Evolutionary conservation across 1,284 basidiomycete genomes (phyloP), one percentile per base, ranked within the genome.

Genomic region (Omphalotus olearius): DNA sequence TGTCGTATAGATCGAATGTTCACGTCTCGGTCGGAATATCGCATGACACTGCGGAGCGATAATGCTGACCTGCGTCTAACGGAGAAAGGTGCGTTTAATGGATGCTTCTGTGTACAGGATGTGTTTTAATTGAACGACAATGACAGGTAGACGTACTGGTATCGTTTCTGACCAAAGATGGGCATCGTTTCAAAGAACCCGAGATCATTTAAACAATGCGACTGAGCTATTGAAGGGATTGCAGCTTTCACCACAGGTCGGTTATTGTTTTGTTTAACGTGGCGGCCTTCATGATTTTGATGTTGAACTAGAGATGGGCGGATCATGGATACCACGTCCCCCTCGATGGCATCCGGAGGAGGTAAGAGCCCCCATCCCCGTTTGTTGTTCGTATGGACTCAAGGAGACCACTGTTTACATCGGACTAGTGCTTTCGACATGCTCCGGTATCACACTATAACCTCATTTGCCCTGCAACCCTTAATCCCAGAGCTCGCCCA

Each of bases 1-100:
- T 35, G 13, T 18, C 9, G 45, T 14, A 41, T 57, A 93, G 90
- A 95, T 61, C 86, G 93, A 35, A 94, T 95, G 91, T 95, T 95
- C 65, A 95, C 93, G 0, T 89, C 89, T 17, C 78, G 93, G 42
- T 91, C 88, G 30, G 93, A 96, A 62, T 96, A 93, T 63, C 80
- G 93, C 25, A 84, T 96, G 78, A 85, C 86, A 0, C 76, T 94
- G 40, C 76, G 93, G 42, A 85, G 88, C 47, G 93, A 96, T 68
- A 95, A 96, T 57, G 93, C 93, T 1, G 92, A 95, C 68, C 50
- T 82, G 50, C 77, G 92, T 33, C 69, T 96, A 50, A 95, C 93
- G 0, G 76, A 79, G 58, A 83, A 83, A 64, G 90, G 87, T 81
- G 36, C 20, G 69, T 36, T 54, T 16, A 45, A 48, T 47, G 45